Base-by-base conservation (phyloP, 805 yeast species). In the Metschnikowia baotianmanensis region DNA sequence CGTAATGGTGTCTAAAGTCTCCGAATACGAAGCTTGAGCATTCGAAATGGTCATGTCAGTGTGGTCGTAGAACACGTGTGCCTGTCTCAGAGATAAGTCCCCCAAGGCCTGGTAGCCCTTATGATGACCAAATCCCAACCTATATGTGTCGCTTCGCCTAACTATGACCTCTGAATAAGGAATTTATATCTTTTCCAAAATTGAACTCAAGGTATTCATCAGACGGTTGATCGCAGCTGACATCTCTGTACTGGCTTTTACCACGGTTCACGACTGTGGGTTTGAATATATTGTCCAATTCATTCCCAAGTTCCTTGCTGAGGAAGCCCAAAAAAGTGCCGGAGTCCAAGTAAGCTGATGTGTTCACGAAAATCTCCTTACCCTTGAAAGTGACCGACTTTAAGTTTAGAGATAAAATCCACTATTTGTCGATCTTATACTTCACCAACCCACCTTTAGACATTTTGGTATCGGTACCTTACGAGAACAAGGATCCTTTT, bases 391-490 rank as follows among this genome's bases (percentile, higher is more conserved):
- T 20, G 21, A 42, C 37, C n/a, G 43, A 31, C n/a, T n/a, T 31
- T 21, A 45, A 28, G 24, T 40, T 32, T 9, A 45, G 38, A 19
- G 29, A 33, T 38, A 42, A 38, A 18, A 39, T 43, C 30, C 36
- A 46, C 36, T n/a, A 19, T 22, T 16, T 36, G 21, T 27, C 28
- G 31, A 45, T 27, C 20, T 35, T 31, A 31, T 39, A 39, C 28
- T 28, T 33, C 16, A 27, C 21, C 42, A 50, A 46, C 10, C 28
- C 30, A 21, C 50, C 47, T 11, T 55, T 25, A 50, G 62, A 67
- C 48, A 68, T 69, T 35, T 68, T 65, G 42, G 62, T 63, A 50
- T 68, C 73, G 9, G 65, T 62, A 6, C 71, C 74, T n/a, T n/a
- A n/a, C n/a, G n/a, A n/a, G n/a, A n/a, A n/a, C n/a, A n/a, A n/a